Conservation (phyloP, 768 basidiomycete genomes). For the Tulasnella sp. region DNA sequence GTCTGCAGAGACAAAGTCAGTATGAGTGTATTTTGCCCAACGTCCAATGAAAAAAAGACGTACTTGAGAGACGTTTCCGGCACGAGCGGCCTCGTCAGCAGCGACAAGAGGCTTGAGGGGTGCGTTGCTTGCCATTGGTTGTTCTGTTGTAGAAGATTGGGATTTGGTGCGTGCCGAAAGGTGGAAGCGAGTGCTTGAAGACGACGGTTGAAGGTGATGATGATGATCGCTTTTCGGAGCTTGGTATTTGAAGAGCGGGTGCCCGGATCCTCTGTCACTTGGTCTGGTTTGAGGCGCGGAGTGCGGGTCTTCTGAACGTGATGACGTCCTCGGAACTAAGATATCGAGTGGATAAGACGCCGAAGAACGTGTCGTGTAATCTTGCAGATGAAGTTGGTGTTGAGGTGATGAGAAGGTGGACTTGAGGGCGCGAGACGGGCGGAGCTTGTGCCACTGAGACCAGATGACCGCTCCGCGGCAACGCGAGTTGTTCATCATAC, state of each 20-base stretch:
- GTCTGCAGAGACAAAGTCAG: background rate
- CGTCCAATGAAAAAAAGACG: background rate
- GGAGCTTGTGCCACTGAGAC: conserved; percentile 1
- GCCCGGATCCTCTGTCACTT: background rate
- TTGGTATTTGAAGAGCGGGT: background rate
- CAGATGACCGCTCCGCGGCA: background rate
- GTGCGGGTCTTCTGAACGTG: background rate
- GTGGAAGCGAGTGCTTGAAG: background rate
- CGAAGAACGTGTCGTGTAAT: background rate
- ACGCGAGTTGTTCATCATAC: background rate
- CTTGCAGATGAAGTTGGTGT: background rate
- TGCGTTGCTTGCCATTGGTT: background rate
- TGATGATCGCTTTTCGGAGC: background rate
- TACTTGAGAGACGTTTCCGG: conserved; percentile 7
- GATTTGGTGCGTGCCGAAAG: background rate
- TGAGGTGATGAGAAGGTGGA: background rate
- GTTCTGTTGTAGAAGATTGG: background rate
- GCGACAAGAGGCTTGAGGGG: conserved; percentile 12
- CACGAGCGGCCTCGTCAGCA: conserved; percentile 7
- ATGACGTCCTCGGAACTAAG: background rate
- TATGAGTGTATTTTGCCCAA: background rate
- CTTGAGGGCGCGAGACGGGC: background rate
- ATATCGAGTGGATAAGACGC: background rate
- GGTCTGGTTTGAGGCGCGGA: background rate
- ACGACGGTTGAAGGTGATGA: background rate